Base-by-base conservation (phyloP, 306 rosid species). In the Elaeagnus macrophylla region DNA sequence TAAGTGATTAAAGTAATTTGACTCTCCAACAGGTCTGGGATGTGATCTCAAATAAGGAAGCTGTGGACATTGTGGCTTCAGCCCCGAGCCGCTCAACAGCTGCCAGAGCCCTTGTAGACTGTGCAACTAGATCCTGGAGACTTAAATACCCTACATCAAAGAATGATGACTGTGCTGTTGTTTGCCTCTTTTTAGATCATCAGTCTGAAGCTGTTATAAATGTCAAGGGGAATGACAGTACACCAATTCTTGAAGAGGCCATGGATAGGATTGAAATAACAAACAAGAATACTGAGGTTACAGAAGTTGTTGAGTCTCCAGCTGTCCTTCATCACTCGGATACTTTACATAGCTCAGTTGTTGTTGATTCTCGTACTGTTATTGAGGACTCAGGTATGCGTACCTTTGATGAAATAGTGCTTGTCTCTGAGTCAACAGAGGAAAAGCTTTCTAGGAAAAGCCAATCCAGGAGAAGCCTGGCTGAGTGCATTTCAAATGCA, bases 81-180 rank as follows among this genome's bases (percentile, higher is more conserved):
- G 81, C 84, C 44, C 84, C 84, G 0, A 49, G 74, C 49, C 73
- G 67, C 2, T 43, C 75, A 46, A 75, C 78, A 36, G 76, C 84
- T 8, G 81, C 81, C 39, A 68, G 84, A 71, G 76, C 84, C 50
- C 79, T 79, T 32, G 84, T 79, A 7, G 81, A 79, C 51, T 64
- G 73, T 7, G 84, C 84, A 0, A 53, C 65, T 54, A 68, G 78
- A 51, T 73, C 81, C 42, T 79, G 84, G 84, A 75, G 71, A 62
- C 76, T 79, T 54, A 79, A 79, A 66, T 79, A 65, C 57, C 84
- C 84, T 7, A 79, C 84, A 7, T 79, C 84, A 45, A 79, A 79
- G 67, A 79, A 67, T n/a, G 84, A 79, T 40, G 84, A 79, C 53
- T 79, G 84, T 54, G 84, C 84, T 15, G 84, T 59, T 61, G 84